Evolutionary conservation across 2,329 filamentous ascomycete genomes (phyloP).

Genomic region (Trichoderma guizhouense): DNA sequence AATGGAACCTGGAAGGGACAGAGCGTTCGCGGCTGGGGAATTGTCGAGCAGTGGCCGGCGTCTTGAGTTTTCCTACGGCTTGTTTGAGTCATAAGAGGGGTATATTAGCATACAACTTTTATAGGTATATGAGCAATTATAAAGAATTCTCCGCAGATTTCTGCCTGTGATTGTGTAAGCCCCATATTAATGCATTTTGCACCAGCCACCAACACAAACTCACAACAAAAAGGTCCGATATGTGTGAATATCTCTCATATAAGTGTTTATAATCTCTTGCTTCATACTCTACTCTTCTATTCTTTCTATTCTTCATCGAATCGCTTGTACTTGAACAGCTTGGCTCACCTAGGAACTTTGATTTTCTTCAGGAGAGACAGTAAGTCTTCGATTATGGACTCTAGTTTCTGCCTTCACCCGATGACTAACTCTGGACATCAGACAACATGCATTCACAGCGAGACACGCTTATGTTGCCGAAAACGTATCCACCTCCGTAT

Average conservation of each 20-base stretch:
- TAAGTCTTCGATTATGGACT: not conserved
- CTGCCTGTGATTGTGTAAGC: not conserved
- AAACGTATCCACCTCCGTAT: not conserved
- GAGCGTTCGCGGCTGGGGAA: not conserved
- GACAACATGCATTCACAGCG: not conserved
- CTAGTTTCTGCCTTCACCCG: not conserved
- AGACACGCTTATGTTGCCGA: too few relatives aligned
- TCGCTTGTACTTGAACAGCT: not conserved
- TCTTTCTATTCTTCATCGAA: not conserved
- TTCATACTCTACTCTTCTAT: not conserved
- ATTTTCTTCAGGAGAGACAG: not conserved
- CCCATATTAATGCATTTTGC: not conserved
- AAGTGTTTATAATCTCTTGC: not conserved
- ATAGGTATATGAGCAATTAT: not conserved
- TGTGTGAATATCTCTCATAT: not conserved
- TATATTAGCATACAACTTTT: not conserved
- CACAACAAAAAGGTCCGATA: not conserved
- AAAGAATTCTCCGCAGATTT: not conserved
- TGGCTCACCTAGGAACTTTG: not conserved
- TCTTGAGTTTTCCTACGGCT: not conserved
- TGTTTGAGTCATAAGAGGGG: not conserved
- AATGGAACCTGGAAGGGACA: not conserved
- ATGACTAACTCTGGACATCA: not conserved
- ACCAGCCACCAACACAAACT: not conserved
- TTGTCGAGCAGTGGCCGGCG: conserved; percentile 2